Evolutionary conservation across 2,329 filamentous ascomycete genomes (phyloP).

Genomic region (Corinectria fuckeliana): DNA sequence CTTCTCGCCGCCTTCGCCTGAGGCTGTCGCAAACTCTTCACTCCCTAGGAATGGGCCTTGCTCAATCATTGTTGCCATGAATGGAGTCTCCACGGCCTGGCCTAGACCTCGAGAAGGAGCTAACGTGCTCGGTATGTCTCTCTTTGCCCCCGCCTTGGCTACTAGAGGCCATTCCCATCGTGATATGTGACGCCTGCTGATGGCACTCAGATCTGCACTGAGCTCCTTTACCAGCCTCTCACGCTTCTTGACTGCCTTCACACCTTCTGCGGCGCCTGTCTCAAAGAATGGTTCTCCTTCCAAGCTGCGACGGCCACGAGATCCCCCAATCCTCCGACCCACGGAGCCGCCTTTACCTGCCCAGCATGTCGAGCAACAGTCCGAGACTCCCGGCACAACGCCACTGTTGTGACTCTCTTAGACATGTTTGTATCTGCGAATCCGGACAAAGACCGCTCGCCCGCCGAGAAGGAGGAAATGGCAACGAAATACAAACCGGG

Average conservation of each 20-base stretch:
- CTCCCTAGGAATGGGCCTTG: constrained; percentile 24
- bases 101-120: constrained; percentile 86
- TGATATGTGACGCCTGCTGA: constrained; percentile 21
- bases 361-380: constrained; percentile 90
- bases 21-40: constrained; percentile 13
- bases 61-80: constrained; percentile 39
- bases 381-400: constrained; percentile 87
- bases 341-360: constrained; percentile 75
- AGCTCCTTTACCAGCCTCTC: constrained; percentile 88
- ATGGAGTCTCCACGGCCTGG: constrained; percentile 60
- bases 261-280: constrained; percentile 93
- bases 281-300: constrained; percentile 95
- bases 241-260: constrained; percentile 93
- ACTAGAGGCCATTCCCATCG: constrained; percentile 11
- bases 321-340: constrained; percentile 55
- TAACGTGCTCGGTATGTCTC: constrained; percentile 82
- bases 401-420: constrained; percentile 85
- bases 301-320: constrained; percentile 69
- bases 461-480: constrained; percentile 78
- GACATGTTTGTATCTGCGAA: constrained; percentile 87
- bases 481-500: constrained; percentile 78
- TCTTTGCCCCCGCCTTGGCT: constrained; percentile 19
- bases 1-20: constrained; percentile 8
- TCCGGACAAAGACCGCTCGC: constrained; percentile 73
- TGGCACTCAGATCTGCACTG: constrained; percentile 83